Evolutionary conservation across 768 basidiomycete genomes (phyloP).

Genomic region (Rhodotorula diobovata): DNA sequence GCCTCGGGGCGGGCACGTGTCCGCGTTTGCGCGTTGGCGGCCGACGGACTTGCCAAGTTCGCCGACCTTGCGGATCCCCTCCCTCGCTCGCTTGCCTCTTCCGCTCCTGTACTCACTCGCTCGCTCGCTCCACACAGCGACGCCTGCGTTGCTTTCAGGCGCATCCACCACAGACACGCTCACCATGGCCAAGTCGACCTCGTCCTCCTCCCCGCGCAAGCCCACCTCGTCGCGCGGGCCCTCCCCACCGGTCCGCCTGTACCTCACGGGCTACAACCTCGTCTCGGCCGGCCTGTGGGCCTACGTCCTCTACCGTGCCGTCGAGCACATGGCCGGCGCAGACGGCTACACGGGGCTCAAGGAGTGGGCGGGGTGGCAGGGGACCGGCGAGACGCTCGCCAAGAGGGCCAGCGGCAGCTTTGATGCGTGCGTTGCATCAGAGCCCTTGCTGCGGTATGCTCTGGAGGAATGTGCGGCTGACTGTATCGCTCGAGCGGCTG

Average conservation of each 20-base stretch:
- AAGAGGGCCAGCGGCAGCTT: conserved; percentile 11
- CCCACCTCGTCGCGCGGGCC: background rate
- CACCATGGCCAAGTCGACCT: background rate
- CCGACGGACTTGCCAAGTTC: too few species aligned
- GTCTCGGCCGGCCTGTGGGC: conserved; percentile 71
- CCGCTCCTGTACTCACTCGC: background rate
- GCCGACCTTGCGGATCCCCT: too few species aligned
- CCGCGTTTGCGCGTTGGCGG: too few species aligned
- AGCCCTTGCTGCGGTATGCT: too few species aligned
- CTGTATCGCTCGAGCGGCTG: background rate
- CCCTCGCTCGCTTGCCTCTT: too few species aligned
- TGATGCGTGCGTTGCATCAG: conserved; percentile 22
- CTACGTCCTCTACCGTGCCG: conserved; percentile 58
- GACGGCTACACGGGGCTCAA: conserved; percentile 45
- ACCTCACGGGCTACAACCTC: conserved; percentile 74
- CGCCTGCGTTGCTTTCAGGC: too few species aligned
- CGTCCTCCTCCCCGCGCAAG: background rate
- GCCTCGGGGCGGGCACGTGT: too few species aligned
- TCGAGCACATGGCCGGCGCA: conserved; percentile 36
- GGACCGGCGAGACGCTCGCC: conserved; percentile 46
- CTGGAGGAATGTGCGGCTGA: too few species aligned
- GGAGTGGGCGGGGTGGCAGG: conserved; percentile 3
- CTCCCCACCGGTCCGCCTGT: conserved; percentile 45
- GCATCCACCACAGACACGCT: background rate
- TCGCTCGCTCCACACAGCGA: background rate